phyloP scores from a whole-genome alignment of 306 rosid genomes.

The Corylus avellana region DNA sequence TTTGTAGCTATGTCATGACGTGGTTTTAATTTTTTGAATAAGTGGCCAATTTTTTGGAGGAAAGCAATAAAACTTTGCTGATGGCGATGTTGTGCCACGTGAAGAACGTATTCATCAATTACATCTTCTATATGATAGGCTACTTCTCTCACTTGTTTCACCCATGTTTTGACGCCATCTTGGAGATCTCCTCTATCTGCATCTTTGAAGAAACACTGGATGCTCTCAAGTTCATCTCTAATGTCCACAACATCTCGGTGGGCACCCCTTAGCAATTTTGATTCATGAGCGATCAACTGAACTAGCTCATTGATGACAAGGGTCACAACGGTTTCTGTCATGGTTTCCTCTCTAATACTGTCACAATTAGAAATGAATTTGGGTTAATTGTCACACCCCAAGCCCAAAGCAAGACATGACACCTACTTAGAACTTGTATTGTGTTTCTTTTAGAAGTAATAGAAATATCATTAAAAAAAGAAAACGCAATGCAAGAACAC shows the following conservation, averaged over 20 bases:
- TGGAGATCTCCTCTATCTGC: not conserved
- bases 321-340: slow-evolving; percentile 8
- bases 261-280: not conserved
- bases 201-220: slow-evolving; percentile 13
- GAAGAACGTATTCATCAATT: not conserved
- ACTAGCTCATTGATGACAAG: not conserved
- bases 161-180: not conserved
- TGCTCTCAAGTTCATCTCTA: not conserved
- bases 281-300: slow-evolving; percentile 10
- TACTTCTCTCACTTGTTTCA: slow-evolving; percentile 1
- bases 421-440: too few relatives aligned
- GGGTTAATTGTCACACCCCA: too few relatives aligned
- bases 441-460: not conserved
- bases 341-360: not conserved
- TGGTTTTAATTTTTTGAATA: not conserved
- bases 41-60: not conserved
- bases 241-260: not conserved
- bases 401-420: too few relatives aligned
- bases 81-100: not conserved
- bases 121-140: slow-evolving; percentile 12
- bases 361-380: too few relatives aligned
- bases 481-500: too few relatives aligned
- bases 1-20: not conserved
- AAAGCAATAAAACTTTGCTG: not conserved
- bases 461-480: too few relatives aligned